A percentile compares a stretch with the other conserved stretches of the same genome.
phyloP scores from a whole-genome alignment of 2,329 filamentous ascomycete species.

The Penicillium paneum region DNA sequence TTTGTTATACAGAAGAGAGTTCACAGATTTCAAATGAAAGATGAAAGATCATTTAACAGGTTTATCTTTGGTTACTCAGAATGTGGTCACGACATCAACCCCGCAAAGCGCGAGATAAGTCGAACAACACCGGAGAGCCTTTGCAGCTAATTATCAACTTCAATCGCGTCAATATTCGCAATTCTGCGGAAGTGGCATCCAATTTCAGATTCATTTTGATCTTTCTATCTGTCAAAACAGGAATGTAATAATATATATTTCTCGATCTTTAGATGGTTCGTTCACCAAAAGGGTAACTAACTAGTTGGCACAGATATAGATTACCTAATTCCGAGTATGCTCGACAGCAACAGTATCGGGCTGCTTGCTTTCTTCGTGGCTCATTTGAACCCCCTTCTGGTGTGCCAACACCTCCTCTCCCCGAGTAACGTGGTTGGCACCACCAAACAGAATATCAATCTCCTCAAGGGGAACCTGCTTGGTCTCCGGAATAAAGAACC shows the following conservation, averaged over 20 bases:
- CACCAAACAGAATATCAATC: conserved; percentile 39
- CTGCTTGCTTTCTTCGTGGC: conserved; percentile 16
- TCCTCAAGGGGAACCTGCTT: conserved; percentile 43
- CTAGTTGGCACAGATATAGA: too few relatives aligned
- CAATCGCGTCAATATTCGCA: not conserved
- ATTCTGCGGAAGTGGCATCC: too few relatives aligned
- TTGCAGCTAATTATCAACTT: not conserved
- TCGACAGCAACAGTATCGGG: conserved; percentile 23
- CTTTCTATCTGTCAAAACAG: not conserved
- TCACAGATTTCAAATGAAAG: not conserved
- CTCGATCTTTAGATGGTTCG: not conserved
- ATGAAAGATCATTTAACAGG: not conserved
- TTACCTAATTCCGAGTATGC: conserved; percentile 14
- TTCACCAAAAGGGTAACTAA: too few relatives aligned
- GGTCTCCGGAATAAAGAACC: conserved; percentile 53
- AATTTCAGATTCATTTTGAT: too few relatives aligned
- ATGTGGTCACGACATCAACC: conserved; percentile 6
- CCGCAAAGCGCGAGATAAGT: conserved; percentile 7
- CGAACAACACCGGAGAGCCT: not conserved
- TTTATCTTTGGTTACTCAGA: not conserved
- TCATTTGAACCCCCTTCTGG: conserved; percentile 21
- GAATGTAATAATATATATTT: not conserved
- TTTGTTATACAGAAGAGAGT: not conserved
- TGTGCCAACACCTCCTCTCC: conserved; percentile 32
- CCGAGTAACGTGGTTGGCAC: conserved; percentile 35